A percentile compares a stretch with the other conserved stretches of the same genome.
phyloP scores from a whole-genome alignment of 352 stramenopile species.

The Globisporangium middletonii region DNA sequence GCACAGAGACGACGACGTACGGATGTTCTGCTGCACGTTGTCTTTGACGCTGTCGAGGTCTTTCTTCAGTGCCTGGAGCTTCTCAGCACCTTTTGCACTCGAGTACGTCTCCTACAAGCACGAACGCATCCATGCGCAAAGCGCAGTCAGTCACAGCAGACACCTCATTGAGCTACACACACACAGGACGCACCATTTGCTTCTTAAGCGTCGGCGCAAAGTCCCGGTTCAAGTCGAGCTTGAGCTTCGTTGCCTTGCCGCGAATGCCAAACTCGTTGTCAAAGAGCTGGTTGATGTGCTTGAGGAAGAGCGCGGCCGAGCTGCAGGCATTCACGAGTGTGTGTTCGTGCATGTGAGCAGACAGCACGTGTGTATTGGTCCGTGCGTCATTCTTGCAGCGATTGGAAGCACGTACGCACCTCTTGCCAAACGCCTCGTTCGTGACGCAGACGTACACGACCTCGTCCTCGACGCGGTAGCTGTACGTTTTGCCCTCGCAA shows the following conservation, averaged over 20 bases:
- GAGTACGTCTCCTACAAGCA: constrained; percentile 65
- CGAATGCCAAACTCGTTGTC: constrained; percentile 83
- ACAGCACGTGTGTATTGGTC: no score
- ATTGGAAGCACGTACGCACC: constrained; percentile 20
- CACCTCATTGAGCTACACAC: background rate
- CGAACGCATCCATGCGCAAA: background rate
- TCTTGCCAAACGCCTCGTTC: constrained; percentile 73
- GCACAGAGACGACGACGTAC: constrained; percentile 22
- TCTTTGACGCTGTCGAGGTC: constrained; percentile 76
- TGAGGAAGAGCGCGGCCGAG: constrained; percentile 75
- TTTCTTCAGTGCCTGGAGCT: constrained; percentile 75
- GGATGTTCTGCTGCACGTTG: constrained; percentile 80
- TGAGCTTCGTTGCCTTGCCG: constrained; percentile 84
- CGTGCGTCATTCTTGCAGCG: no score
- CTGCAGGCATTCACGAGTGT: constrained; percentile 14
- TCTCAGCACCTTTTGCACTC: constrained; percentile 61
- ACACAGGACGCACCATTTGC: constrained; percentile 51
- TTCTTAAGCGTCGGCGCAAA: constrained; percentile 81
- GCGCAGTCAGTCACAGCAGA: background rate
- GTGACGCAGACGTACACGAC: constrained; percentile 84
- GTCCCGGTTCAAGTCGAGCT: constrained; percentile 83
- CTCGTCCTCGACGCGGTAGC: constrained; percentile 81
- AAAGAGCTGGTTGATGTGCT: constrained; percentile 84
- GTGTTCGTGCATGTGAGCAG: background rate
- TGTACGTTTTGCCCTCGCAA: constrained; percentile 79